A percentile compares a stretch with the other conserved stretches of the same genome.
These are phyloP conservation scores for Mortierella sp. DNA, from an alignment of 371 early-diverging fungal species.

Conservation along the genomic window DNA sequence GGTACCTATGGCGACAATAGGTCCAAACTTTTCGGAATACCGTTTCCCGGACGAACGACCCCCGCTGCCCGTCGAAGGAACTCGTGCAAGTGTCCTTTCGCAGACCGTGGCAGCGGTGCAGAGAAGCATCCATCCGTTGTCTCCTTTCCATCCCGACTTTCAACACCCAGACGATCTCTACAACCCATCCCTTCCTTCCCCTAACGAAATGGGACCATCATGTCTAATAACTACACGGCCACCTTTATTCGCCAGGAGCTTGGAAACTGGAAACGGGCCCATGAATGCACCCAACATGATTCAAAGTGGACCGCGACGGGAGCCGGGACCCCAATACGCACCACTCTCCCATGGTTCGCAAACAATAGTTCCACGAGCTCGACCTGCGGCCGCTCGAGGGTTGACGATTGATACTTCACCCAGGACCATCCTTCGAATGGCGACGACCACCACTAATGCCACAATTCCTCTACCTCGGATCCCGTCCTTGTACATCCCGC, in stretches of 20 bases:
- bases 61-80: background rate
- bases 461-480: slow-evolving; percentile 22
- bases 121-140: slow-evolving; percentile 34
- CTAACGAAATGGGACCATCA: slow-evolving; percentile 9
- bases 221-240: background rate
- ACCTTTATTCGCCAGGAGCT: background rate
- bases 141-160: slow-evolving; percentile 40
- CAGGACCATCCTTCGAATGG: slow-evolving; percentile 9
- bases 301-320: slow-evolving; percentile 24
- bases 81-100: background rate
- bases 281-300: slow-evolving; percentile 15
- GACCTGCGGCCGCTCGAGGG: no score
- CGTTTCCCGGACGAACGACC: slow-evolving; percentile 43
- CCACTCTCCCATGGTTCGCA: background rate
- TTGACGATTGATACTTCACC: background rate
- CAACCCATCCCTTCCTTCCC: slow-evolving; percentile 19
- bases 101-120: slow-evolving; percentile 1
- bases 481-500: slow-evolving; percentile 13
- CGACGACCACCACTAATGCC: slow-evolving; percentile 15
- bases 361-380: no score
- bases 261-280: background rate
- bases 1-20: background rate
- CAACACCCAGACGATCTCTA: slow-evolving; percentile 36
- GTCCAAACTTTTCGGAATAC: slow-evolving; percentile 20
- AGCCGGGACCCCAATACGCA: background rate